Evolutionary conservation across 2,329 filamentous ascomycete species (phyloP).

Genomic region (Pyricularia grisea): DNA sequence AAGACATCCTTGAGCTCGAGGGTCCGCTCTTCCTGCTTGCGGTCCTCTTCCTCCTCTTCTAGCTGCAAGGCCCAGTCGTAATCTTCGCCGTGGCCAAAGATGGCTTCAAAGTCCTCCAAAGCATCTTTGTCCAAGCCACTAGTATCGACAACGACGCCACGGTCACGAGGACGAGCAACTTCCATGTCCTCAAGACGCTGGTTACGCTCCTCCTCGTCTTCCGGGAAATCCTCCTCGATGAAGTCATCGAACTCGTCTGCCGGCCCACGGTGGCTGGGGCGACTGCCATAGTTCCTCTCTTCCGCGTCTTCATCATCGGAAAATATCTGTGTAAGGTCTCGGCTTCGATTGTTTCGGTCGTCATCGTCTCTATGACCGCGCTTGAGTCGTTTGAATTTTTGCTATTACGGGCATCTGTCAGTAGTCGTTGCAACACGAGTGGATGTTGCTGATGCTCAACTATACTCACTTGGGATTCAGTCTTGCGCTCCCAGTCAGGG

Average conservation of each 20-base stretch:
- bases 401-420: conserved; percentile 33
- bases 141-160: conserved; percentile 64
- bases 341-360: conserved; percentile 52
- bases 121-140: conserved; percentile 85
- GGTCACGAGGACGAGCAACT: conserved; percentile 70
- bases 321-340: conserved; percentile 86
- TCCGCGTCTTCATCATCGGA: conserved; percentile 80
- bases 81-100: conserved; percentile 91
- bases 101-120: conserved; percentile 89
- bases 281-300: conserved; percentile 41
- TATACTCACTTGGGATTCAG: conserved; percentile 57
- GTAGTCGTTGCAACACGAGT: not conserved
- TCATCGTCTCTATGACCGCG: conserved; percentile 71
- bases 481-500: conserved; percentile 58
- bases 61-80: conserved; percentile 90
- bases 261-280: conserved; percentile 46
- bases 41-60: conserved; percentile 77
- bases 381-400: conserved; percentile 94
- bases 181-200: conserved; percentile 78
- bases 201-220: conserved; percentile 70
- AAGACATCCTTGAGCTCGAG: conserved; percentile 97
- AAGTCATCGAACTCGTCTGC: conserved; percentile 88
- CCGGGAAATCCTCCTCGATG: conserved; percentile 91
- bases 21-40: conserved; percentile 68
- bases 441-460: not conserved